Conservation (phyloP, 192 early-diverging fungal species). For the Podila horticola region DNA sequence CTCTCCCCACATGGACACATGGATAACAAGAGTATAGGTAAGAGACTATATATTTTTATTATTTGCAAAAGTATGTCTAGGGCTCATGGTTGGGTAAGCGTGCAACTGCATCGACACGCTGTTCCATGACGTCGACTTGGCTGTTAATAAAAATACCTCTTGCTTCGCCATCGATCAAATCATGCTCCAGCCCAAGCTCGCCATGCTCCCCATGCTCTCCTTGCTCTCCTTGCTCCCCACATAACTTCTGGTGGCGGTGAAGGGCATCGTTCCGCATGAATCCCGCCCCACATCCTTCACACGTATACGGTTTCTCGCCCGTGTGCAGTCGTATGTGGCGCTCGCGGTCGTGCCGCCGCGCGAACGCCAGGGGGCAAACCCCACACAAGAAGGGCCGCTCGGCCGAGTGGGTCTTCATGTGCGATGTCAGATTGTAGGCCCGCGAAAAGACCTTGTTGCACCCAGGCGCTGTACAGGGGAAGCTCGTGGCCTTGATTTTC, state of each 20-base stretch:
- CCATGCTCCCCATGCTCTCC: too few relatives aligned
- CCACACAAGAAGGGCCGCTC: constrained; percentile 79
- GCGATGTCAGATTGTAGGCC: constrained; percentile 82
- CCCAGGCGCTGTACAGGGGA: constrained; percentile 30
- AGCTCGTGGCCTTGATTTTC: constrained; percentile 20
- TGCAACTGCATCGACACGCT: too few relatives aligned
- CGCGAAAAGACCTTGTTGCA: constrained; percentile 78
- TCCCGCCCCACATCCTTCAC: constrained; percentile 73
- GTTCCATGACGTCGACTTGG: too few relatives aligned
- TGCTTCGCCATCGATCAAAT: too few relatives aligned
- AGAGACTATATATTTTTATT: too few relatives aligned
- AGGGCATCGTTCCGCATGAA: constrained; percentile 87
- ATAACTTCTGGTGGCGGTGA: constrained; percentile 65
- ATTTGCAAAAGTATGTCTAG: too few relatives aligned
- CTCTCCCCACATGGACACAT: too few relatives aligned
- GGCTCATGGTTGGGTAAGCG: too few relatives aligned
- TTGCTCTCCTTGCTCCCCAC: too few relatives aligned
- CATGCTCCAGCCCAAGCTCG: too few relatives aligned
- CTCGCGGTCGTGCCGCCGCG: constrained; percentile 92
- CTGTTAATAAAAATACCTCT: too few relatives aligned
- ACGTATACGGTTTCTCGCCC: constrained; percentile 80
- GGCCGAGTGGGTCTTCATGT: constrained; percentile 77
- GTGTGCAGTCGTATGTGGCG: constrained; percentile 84
- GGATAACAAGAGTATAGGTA: too few relatives aligned
- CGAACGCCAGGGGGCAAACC: constrained; percentile 80